A percentile compares a stretch with the other conserved stretches of the same genome.
phyloP scores from a whole-genome alignment of 805 yeast genomes.

The Lipomyces yamadae region DNA sequence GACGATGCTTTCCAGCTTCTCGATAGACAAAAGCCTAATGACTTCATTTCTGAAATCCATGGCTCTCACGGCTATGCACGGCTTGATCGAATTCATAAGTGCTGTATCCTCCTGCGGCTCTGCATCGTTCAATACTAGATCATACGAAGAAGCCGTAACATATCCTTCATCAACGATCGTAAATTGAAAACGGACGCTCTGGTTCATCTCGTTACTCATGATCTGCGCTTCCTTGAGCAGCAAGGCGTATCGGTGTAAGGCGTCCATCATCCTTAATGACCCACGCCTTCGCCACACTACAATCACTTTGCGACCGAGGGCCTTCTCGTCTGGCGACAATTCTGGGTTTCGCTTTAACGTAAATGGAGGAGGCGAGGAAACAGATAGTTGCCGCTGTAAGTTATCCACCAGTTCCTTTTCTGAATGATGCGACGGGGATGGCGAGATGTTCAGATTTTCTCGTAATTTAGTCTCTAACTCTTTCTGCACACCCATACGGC shows the following conservation, averaged over 20 bases:
- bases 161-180: constrained; percentile 30
- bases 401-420: constrained; percentile 2
- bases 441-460: constrained; percentile 10
- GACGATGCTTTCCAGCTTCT: constrained; percentile 26
- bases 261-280: constrained; percentile 28
- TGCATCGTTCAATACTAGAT: constrained; percentile 27
- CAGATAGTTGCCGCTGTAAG: not conserved
- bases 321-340: constrained; percentile 24
- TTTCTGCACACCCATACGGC: constrained; percentile 3
- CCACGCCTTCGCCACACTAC: constrained; percentile 21
- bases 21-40: constrained; percentile 34
- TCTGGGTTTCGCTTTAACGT: constrained; percentile 18
- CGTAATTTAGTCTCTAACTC: constrained; percentile 7
- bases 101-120: constrained; percentile 34
- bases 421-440: constrained; percentile 11
- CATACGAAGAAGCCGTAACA: constrained; percentile 31
- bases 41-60: constrained; percentile 30
- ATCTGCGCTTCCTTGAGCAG: constrained; percentile 44
- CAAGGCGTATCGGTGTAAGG: constrained; percentile 26
- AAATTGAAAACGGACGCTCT: constrained; percentile 43
- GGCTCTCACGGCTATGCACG: constrained; percentile 38
- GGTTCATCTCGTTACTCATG: constrained; percentile 46
- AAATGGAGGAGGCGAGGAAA: constrained; percentile 8
- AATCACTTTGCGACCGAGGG: constrained; percentile 14
- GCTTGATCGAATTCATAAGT: constrained; percentile 20